Percentiles rank a stretch among this genome's conserved stretches.
Evolutionary conservation across 1,284 basidiomycete species (phyloP).

Genomic region (Moesziomyces globuligerus): DNA sequence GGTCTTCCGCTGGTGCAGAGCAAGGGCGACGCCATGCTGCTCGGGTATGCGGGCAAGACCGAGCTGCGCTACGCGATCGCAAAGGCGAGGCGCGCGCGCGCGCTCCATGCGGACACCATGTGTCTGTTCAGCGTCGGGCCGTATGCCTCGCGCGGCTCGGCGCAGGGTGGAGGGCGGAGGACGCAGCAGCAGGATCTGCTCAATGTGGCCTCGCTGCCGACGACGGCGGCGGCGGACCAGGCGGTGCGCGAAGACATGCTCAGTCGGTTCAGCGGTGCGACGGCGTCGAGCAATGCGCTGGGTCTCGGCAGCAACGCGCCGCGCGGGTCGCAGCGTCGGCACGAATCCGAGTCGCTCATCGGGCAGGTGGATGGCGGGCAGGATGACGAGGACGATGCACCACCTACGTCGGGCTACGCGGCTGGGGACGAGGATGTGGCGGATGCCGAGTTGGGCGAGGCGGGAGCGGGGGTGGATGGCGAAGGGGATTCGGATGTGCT

Average conservation of each 20-base stretch:
- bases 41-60: conserved; percentile 88
- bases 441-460: conserved; percentile 37
- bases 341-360: conserved; percentile 41
- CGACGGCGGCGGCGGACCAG: conserved; percentile 34
- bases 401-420: neutral
- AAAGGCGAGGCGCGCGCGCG: conserved; percentile 67
- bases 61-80: conserved; percentile 88
- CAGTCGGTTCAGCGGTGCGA: conserved; percentile 27
- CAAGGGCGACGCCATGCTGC: conserved; percentile 72
- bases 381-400: conserved; percentile 19
- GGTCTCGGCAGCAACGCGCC: conserved; percentile 5
- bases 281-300: conserved; percentile 11
- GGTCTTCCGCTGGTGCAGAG: conserved; percentile 87
- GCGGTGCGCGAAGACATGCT: conserved; percentile 37
- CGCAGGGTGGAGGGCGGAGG: too few relatives aligned
- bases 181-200: conserved; percentile 30
- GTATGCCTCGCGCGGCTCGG: conserved; percentile 4
- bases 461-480: conserved; percentile 48
- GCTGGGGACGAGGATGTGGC: conserved; percentile 3
- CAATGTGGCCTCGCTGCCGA: conserved; percentile 26
- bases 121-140: conserved; percentile 57
- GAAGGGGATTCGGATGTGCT: conserved; percentile 50
- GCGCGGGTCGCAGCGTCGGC: conserved; percentile 4
- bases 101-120: conserved; percentile 37
- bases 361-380: conserved; percentile 17